A percentile compares a stretch with the other conserved stretches of the same genome.
These are phyloP conservation scores for Tuctoria greenei DNA, from an alignment of 176 grass and related monocot species.

Conservation along the genomic window DNA sequence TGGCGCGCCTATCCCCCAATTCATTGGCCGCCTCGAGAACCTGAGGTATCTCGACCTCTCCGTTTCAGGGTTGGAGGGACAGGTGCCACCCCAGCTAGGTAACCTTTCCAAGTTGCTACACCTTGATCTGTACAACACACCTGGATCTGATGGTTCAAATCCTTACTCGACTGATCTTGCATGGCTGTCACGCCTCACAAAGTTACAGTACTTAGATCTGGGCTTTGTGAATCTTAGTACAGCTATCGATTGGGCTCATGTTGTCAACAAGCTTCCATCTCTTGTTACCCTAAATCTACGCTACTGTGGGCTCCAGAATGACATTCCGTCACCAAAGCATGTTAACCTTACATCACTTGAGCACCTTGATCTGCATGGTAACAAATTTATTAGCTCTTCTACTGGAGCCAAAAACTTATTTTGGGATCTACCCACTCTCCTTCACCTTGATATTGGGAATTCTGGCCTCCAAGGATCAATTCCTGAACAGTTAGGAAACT, in stretches of 20 bases:
- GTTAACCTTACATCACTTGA: conserved; percentile 41
- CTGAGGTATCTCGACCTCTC: conserved; percentile 16
- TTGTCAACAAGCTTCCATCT: conserved; percentile 26
- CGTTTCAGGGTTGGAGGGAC: neutral
- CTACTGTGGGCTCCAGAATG: neutral
- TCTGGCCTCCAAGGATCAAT: conserved; percentile 16
- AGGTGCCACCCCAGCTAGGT: conserved; percentile 16
- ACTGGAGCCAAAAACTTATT: conserved; percentile 15
- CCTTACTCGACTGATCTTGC: neutral
- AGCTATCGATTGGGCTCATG: conserved; percentile 4
- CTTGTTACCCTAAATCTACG: neutral
- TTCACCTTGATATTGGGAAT: accelerated
- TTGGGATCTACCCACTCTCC: conserved; percentile 22
- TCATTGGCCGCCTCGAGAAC: neutral
- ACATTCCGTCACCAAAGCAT: neutral
- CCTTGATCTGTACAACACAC: conserved; percentile 32
- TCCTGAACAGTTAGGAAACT: conserved; percentile 1
- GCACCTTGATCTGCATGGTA: neutral
- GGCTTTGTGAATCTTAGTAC: neutral
- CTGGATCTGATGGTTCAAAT: too few relatives aligned
- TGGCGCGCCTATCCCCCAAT: conserved; percentile 5
- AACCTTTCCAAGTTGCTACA: conserved; percentile 42
- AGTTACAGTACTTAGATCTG: conserved; percentile 1
- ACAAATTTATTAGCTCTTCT: conserved; percentile 24
- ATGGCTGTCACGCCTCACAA: conserved; percentile 32